A percentile compares a stretch with the other conserved stretches of the same genome.
Conservation (phyloP, 768 basidiomycete genomes). For the Lanmaoa pseudosensibilis region DNA sequence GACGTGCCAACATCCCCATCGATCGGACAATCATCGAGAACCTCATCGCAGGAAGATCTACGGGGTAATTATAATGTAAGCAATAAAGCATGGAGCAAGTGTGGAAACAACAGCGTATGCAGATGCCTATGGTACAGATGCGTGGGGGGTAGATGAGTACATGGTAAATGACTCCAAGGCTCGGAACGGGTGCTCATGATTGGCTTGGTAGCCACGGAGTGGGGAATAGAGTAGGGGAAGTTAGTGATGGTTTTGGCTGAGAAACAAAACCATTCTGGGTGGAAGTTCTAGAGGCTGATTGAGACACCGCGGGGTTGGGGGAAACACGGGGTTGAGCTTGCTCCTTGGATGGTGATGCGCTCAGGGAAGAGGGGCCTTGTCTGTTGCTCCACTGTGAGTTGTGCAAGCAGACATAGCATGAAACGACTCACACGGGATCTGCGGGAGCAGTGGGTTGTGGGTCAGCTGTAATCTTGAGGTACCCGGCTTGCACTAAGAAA, state of each 20-base stretch:
- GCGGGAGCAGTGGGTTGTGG: slow-evolving; percentile 35
- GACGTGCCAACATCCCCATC: slow-evolving; percentile 40
- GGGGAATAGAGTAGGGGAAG: slow-evolving; percentile 26
- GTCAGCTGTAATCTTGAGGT: slow-evolving; percentile 68
- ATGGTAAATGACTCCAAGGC: neutral
- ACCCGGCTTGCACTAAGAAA: slow-evolving; percentile 84
- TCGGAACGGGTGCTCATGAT: slow-evolving; percentile 2
- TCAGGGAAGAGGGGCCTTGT: slow-evolving; percentile 15
- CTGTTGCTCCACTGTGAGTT: slow-evolving; percentile 8
- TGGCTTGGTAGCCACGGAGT: slow-evolving; percentile 23
- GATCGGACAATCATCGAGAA: slow-evolving; percentile 42
- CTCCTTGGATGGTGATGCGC: slow-evolving; percentile 30
- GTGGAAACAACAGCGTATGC: slow-evolving; percentile 14
- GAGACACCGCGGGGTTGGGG: slow-evolving; percentile 16
- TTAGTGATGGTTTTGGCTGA: slow-evolving; percentile 20
- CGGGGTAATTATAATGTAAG: slow-evolving; percentile 6
- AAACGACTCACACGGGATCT: slow-evolving; percentile 38
- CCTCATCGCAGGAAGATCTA: slow-evolving; percentile 31
- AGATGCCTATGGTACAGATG: slow-evolving; percentile 34
- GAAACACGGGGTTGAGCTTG: slow-evolving; percentile 14
- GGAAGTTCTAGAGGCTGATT: slow-evolving; percentile 6
- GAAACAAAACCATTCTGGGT: slow-evolving; percentile 19
- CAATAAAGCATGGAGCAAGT: slow-evolving; percentile 5
- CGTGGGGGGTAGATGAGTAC: slow-evolving; percentile 5
- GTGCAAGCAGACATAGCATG: neutral